These are phyloP conservation scores for Nitzschia inconspicua DNA, from an alignment of 108 stramenopile species.

Conservation along the genomic window DNA sequence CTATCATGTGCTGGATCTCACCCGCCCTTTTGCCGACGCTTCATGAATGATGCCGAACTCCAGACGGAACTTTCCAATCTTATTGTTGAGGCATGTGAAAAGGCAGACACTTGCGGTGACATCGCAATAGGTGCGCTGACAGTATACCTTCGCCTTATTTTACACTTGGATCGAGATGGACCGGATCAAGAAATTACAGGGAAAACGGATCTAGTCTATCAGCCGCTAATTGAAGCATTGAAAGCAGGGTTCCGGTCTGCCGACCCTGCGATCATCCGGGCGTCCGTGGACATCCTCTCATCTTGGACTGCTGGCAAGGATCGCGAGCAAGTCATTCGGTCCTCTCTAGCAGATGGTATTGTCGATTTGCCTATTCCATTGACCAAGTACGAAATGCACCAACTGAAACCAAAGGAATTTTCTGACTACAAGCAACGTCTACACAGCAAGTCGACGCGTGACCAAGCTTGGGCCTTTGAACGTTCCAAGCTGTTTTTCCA, in stretches of 20 bases:
- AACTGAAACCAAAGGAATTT: conserved; percentile 64
- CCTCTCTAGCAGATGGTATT: conserved; percentile 39
- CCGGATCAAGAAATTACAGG: conserved; percentile 42
- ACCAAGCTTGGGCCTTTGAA: conserved; percentile 54
- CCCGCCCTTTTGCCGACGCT: conserved; percentile 36
- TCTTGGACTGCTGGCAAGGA: conserved; percentile 71
- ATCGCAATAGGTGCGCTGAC: conserved; percentile 52
- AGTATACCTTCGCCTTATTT: conserved; percentile 56
- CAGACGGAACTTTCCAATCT: conserved; percentile 34
- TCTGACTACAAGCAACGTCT: conserved; percentile 62
- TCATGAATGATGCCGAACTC: conserved; percentile 30
- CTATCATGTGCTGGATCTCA: conserved; percentile 39
- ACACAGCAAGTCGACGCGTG: conserved; percentile 36
- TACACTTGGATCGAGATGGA: conserved; percentile 67
- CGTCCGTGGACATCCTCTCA: conserved; percentile 68
- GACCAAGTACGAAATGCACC: conserved; percentile 46
- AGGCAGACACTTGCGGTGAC: conserved; percentile 25
- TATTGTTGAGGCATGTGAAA: conserved; percentile 11
- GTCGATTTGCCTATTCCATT: conserved; percentile 25
- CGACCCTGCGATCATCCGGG: conserved; percentile 41
- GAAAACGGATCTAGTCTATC: conserved; percentile 18
- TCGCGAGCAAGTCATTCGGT: conserved; percentile 50
- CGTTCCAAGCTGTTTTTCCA: conserved; percentile 47
- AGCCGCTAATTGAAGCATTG: conserved; percentile 12
- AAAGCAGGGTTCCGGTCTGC: conserved; percentile 36